Evolutionary conservation across 192 early-diverging fungal genomes (phyloP), one percentile per base, ranked within the genome.

Genomic region (Entomortierella lignicola): DNA sequence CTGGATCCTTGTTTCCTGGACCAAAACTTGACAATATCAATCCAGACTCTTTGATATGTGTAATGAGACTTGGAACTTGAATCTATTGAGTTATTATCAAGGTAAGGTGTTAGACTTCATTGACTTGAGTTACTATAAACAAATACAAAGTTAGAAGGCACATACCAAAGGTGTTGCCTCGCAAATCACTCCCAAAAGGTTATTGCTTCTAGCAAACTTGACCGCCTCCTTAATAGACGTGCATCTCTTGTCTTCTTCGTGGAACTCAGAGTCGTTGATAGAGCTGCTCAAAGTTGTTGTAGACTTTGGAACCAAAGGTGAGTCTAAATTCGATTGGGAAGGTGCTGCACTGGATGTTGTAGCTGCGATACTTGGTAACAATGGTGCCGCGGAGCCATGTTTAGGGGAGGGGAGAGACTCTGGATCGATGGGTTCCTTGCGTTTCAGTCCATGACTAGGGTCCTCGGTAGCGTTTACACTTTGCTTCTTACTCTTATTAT

Each of bases 11-110:
- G 81, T 98, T 98, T 20, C 85, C 86, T n/a, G 72, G 51, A 1
- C 97, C 98, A 85, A 95, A 97, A 23, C 97, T 97, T 4, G 93
- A 91, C 53, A 99, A 82, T 29, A 99, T 89, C 31, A 99, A 73
- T 1, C 98, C 97, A 52, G 91, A 92, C 66, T 96, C 92, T 66
- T 99, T 99, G 61, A 98, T 92, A 48, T 92, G 95, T 25, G 90
- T 89, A 66, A 99, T 95, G 30, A 99, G 82, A 29, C 90, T 86
- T 17, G 98, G 97, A 37, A 97, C 94, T 81, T 94, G 92, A 26
- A 96, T 88, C 95, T 96, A 84, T 51, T 48, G 30, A 62, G 31
- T 37, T 23, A 32, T 42, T 21, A 62, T 23, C 27, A 60, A 27
- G 50, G 41, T 1, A 66, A 54, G 2, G 27, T n/a, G 43, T 60